Evolutionary conservation across 345 rosid species (phyloP), one percentile per base, ranked within the genome.

Genomic region (Sonneratia caseolaris): DNA sequence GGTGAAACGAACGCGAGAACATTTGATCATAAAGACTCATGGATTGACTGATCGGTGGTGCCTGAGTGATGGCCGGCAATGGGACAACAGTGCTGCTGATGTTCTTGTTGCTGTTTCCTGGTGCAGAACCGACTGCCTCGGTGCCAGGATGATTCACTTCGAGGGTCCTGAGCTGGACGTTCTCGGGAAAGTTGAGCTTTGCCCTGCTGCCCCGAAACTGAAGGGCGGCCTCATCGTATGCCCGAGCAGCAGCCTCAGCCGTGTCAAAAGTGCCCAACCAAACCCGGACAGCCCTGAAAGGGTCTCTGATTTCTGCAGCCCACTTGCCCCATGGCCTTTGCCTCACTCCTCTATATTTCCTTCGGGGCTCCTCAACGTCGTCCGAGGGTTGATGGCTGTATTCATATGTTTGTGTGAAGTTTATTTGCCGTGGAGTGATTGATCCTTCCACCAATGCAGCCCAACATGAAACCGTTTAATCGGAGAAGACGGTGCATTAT

Each of bases 301-400:
- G 95, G 74, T 90, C 98, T 0, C 96, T 87, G 64, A 92, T 92
- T 82, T 92, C 98, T 0, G 98, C 96, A 0, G 95, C 98, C 98
- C 98, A 92, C 73, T 88, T 88, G 0, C 96, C 96, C 96, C 98
- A 88, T 0, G 96, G 98, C 66, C 97, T 84, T 78, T 90, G 95
- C 78, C 98, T 74, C 51, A 90, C 93, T 70, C 96, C 98, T 74
- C 98, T 87, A 78, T 89, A 90, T 79, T 82, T 84, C 71, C 87
- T 84, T 19, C 82, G 82, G 18, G 78, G 80, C 76, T 81, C 84
- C 32, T 81, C 90, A 59, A 76, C 87, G 27, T 22, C 0, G 13
- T 79, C 55, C 67, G 73, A 70, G 66, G 45, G 7, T 42, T 64
- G 40, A 32, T 40, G 56, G 22, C 45, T 69, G 70, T 87, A 89